A percentile compares a stretch with the other conserved stretches of the same genome.
phyloP scores from a whole-genome alignment of 768 basidiomycete species.

The Serendipita vermifera region DNA sequence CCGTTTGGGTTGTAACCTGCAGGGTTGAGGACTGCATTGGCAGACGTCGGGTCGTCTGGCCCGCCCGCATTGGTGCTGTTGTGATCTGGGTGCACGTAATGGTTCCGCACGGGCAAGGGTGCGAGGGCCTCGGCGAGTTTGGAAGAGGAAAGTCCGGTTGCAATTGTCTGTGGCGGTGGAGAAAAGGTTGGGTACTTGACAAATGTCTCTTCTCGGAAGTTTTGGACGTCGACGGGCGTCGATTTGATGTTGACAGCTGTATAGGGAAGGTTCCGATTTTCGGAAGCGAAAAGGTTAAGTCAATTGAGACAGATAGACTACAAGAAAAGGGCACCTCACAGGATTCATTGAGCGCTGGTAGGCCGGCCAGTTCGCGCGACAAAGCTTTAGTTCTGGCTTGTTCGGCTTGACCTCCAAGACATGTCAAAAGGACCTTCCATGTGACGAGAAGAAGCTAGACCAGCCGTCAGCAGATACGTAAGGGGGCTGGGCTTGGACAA shows the following conservation, averaged over 20 bases:
- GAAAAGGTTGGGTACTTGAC: conserved; percentile 94
- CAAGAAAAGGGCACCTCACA: conserved; percentile 22
- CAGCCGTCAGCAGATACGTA: too few species aligned
- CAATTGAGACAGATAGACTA: conserved; percentile 9
- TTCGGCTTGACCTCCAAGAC: conserved; percentile 87
- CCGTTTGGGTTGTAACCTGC: conserved; percentile 15
- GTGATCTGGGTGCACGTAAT: conserved; percentile 72
- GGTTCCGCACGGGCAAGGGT: conserved; percentile 86
- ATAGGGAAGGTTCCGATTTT: background rate
- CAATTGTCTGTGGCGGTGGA: conserved; percentile 33
- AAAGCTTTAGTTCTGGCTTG: conserved; percentile 69
- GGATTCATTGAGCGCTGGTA: conserved; percentile 43
- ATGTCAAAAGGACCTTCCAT: conserved; percentile 88
- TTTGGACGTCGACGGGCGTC: conserved; percentile 78
- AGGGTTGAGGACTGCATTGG: conserved; percentile 9
- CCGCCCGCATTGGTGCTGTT: conserved; percentile 23
- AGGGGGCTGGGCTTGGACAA: too few species aligned
- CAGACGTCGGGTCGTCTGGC: background rate
- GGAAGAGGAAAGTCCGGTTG: conserved; percentile 30
- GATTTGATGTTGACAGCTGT: conserved; percentile 67
- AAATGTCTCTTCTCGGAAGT: conserved; percentile 79
- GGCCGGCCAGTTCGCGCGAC: conserved; percentile 69
- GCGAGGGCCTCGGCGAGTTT: conserved; percentile 83
- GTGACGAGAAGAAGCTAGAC: conserved; percentile 74
- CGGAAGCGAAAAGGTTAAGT: background rate